phyloP scores from a whole-genome alignment of 1,139 yeast species.

The Saccharomyces pastorianus region DNA sequence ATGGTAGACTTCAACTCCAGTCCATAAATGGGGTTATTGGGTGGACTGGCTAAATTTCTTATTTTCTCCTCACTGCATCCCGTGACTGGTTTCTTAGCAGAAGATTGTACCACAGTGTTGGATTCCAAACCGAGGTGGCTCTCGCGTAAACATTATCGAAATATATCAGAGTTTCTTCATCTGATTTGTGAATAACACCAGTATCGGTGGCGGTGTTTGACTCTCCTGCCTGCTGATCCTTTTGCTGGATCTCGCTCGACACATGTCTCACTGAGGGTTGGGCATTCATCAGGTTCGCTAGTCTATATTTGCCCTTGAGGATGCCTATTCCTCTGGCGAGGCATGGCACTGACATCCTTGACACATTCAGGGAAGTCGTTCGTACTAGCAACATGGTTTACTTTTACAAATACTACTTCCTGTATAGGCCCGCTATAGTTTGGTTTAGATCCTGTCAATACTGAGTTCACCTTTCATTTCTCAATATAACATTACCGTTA shows the following conservation, averaged over 20 bases:
- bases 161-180: constrained; percentile 47
- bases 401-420: neutral
- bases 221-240: constrained; percentile 43
- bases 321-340: neutral
- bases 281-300: neutral
- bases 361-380: neutral
- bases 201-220: constrained; percentile 44
- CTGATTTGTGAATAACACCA: constrained; percentile 48
- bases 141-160: constrained; percentile 47
- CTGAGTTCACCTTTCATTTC: neutral
- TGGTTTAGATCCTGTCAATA: neutral
- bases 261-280: constrained; percentile 22
- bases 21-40: constrained; percentile 35
- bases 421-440: neutral
- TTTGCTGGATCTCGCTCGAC: constrained; percentile 35
- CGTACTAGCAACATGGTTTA: neutral
- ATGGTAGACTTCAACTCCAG: constrained; percentile 45
- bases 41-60: constrained; percentile 37
- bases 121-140: constrained; percentile 35
- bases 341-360: neutral
- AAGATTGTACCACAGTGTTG: constrained; percentile 35
- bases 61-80: constrained; percentile 34
- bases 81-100: constrained; percentile 31
- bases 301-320: neutral
- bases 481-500: neutral